phyloP scores from a whole-genome alignment of 306 rosid genomes.

The Medicago arabica region DNA sequence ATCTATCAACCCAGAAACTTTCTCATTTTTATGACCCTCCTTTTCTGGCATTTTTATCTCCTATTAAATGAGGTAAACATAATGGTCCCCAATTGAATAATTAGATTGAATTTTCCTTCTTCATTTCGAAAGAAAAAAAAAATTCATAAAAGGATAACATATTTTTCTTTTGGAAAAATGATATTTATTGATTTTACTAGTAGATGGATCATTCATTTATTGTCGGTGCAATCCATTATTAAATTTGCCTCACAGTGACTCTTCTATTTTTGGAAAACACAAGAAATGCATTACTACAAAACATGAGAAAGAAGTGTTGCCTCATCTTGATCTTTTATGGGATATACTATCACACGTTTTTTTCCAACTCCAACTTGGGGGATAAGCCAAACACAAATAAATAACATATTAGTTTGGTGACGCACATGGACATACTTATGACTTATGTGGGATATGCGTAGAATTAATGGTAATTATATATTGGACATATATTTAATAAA shows the following conservation, averaged over 20 bases:
- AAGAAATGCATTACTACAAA: not conserved
- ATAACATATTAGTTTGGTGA: not conserved
- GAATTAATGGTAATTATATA: no score
- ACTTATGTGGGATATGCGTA: not conserved
- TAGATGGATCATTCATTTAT: constrained; percentile 2
- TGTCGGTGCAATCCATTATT: constrained; percentile 33
- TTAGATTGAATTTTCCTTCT: not conserved
- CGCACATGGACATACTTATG: not conserved
- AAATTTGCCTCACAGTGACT: not conserved
- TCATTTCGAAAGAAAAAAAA: not conserved
- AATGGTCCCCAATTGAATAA: constrained; percentile 30
- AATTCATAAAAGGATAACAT: not conserved
- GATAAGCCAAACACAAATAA: not conserved
- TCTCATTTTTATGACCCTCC: constrained; percentile 12
- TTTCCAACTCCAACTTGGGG: not conserved
- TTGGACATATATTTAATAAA: no score
- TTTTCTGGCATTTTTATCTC: constrained; percentile 9
- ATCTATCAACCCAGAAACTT: not conserved
- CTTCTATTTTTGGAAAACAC: constrained; percentile 19
- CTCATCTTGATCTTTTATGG: constrained; percentile 20
- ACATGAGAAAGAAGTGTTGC: not conserved
- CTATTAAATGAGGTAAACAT: constrained; percentile 1
- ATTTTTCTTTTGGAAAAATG: not conserved
- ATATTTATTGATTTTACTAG: not conserved
- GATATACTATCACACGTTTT: constrained; percentile 25